These are phyloP conservation scores for Globisporangium rhizosaccharum DNA, from an alignment of 352 stramenopile species.

Conservation along the genomic window DNA sequence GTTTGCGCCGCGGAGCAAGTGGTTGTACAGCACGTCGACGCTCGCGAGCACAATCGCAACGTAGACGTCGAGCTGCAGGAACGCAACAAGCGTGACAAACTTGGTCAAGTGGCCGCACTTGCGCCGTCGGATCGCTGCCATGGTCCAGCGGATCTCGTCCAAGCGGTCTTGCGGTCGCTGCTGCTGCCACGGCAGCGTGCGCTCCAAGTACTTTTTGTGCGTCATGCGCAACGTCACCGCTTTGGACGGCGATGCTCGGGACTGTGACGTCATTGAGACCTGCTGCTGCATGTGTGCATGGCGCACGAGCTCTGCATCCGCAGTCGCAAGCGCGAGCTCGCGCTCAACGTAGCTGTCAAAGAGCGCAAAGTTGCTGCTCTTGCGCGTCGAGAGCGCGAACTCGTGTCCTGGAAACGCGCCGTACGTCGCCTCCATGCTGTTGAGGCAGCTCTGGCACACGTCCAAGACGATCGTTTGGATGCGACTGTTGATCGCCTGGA, in stretches of 20 bases:
- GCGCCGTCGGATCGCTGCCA: constrained; percentile 55
- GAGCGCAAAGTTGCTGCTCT: constrained; percentile 57
- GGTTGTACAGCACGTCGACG: constrained; percentile 31
- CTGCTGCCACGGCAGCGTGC: constrained; percentile 12
- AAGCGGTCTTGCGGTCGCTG: constrained; percentile 22
- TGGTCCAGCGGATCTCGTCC: constrained; percentile 62
- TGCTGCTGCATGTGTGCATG: constrained; percentile 60
- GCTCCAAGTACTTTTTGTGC: constrained; percentile 18
- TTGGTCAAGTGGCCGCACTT: constrained; percentile 50
- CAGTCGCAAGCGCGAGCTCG: constrained; percentile 42
- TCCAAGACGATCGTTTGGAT: constrained; percentile 36
- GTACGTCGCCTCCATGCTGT: constrained; percentile 27
- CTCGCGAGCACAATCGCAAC: constrained; percentile 33
- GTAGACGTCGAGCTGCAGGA: constrained; percentile 46
- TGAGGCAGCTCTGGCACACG: constrained; percentile 33
- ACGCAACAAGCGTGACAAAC: constrained; percentile 51
- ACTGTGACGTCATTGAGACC: constrained; percentile 1
- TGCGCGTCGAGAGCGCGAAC: constrained; percentile 45
- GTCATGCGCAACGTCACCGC: constrained; percentile 14
- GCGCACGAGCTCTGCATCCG: constrained; percentile 36
- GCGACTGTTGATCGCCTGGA: constrained; percentile 22
- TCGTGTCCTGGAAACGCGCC: constrained; percentile 42
- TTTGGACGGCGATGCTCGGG: constrained; percentile 17
- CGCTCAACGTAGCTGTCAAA: constrained; percentile 51
- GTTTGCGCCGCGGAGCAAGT: constrained; percentile 40